Conservation (phyloP, 345 rosid species). For the Raphanus raphanistrum region DNA sequence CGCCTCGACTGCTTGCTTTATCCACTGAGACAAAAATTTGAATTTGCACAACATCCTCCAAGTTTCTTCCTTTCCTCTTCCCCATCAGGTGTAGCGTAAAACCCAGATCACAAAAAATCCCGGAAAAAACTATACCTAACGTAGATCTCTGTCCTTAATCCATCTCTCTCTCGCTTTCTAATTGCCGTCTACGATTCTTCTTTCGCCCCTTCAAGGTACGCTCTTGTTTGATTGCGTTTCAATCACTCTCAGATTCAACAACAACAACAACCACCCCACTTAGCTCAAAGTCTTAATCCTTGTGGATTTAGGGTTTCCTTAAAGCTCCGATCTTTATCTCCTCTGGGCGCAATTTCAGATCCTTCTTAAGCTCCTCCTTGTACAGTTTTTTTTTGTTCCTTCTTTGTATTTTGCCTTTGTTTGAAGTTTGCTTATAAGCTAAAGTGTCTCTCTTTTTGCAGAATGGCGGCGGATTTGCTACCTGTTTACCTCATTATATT, state of each 20-base stretch:
- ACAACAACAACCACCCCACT: neutral
- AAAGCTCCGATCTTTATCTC: conserved; percentile 11
- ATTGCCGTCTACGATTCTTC: conserved; percentile 26
- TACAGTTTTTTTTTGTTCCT: conserved; percentile 25
- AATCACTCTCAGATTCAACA: conserved; percentile 15
- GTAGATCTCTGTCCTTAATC: neutral
- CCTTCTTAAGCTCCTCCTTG: neutral
- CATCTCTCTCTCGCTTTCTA: neutral
- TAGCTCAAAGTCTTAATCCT: neutral
- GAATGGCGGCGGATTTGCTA: conserved; percentile 62
- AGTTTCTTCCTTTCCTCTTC: neutral
- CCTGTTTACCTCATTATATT: conserved; percentile 51
- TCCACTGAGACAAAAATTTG: conserved; percentile 22
- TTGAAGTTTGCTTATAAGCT: neutral
- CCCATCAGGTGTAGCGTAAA: conserved; percentile 12
- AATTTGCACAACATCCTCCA: conserved; percentile 4
- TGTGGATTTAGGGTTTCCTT: conserved; percentile 18
- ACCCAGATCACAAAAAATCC: conserved; percentile 18
- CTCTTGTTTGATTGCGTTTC: conserved; percentile 3
- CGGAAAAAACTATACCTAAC: neutral
- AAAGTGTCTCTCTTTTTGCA: conserved; percentile 8
- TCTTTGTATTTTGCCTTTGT: neutral
- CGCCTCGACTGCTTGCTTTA: conserved; percentile 30
- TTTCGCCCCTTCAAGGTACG: conserved; percentile 9
- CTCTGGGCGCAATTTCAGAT: conserved; percentile 1